phyloP scores from a whole-genome alignment of 345 rosid species.

The Camelina sativa region DNA sequence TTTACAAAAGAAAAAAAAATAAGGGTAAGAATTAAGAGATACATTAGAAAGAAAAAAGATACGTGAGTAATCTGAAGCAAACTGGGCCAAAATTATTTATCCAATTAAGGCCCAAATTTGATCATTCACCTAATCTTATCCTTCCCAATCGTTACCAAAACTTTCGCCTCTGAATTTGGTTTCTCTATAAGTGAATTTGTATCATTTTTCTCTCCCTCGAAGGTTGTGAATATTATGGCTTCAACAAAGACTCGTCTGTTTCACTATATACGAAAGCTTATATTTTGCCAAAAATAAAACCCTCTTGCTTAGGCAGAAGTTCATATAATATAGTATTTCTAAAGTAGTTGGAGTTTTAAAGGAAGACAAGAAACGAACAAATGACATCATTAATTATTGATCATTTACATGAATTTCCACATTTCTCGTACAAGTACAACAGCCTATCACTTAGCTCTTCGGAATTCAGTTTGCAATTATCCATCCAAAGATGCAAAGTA shows the following conservation, averaged over 20 bases:
- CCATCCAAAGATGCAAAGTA: conserved; percentile 59
- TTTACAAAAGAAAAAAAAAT: too few species aligned
- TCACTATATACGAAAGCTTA: too few species aligned
- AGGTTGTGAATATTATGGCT: background rate
- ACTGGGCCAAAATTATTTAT: background rate
- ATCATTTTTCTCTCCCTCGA: too few species aligned
- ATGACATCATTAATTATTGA: background rate
- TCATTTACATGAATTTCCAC: conserved; percentile 27
- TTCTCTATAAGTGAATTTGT: too few species aligned
- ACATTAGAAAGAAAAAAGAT: too few species aligned
- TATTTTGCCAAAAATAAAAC: background rate
- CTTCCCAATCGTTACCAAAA: too few species aligned
- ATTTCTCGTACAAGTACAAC: conserved; percentile 33
- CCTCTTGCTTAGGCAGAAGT: background rate
- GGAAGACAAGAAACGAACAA: background rate
- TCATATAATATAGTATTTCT: background rate
- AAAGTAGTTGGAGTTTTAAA: background rate
- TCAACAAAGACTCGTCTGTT: too few species aligned
- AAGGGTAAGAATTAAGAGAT: too few species aligned
- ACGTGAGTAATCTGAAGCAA: background rate
- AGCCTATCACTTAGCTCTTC: conserved; percentile 35
- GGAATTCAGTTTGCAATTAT: conserved; percentile 12
- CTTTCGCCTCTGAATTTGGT: too few species aligned
- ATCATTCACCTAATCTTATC: background rate
- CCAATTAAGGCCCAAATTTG: background rate